phyloP scores from a whole-genome alignment of 495 filamentous ascomycete genomes.

The Beverwykella pulmonaria region DNA sequence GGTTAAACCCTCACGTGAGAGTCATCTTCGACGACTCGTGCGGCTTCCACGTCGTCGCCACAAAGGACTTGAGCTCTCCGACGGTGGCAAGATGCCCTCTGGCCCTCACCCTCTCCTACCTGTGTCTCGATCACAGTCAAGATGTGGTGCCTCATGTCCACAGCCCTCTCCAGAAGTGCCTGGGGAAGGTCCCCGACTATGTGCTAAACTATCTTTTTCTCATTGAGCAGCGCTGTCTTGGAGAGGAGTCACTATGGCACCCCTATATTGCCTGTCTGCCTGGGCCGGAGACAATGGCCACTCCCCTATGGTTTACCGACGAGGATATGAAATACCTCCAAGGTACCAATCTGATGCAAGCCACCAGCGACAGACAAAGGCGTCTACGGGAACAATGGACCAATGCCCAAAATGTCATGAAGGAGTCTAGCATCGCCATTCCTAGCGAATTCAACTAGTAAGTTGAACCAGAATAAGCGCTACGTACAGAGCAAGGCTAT shows the following conservation, averaged over 20 bases:
- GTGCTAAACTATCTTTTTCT: conserved; percentile 56
- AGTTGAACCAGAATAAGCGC: conserved; percentile 32
- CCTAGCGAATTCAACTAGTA: not conserved
- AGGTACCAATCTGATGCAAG: conserved; percentile 61
- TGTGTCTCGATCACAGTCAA: conserved; percentile 46
- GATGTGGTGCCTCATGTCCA: conserved; percentile 39
- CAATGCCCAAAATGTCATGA: conserved; percentile 45
- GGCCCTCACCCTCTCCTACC: conserved; percentile 55
- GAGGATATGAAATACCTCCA: conserved; percentile 61
- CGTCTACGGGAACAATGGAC: conserved; percentile 58
- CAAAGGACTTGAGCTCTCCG: conserved; percentile 34
- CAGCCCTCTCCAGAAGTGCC: conserved; percentile 15
- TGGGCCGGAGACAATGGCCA: conserved; percentile 55
- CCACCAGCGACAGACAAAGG: conserved; percentile 49
- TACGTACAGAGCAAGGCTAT: conserved; percentile 40
- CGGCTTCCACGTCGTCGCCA: conserved; percentile 55
- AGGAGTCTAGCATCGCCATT: conserved; percentile 44
- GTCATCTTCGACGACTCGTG: conserved; percentile 3
- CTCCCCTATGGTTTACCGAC: conserved; percentile 60
- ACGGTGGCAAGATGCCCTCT: conserved; percentile 45
- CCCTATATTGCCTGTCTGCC: conserved; percentile 65
- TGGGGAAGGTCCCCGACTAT: conserved; percentile 11
- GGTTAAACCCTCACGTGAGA: conserved; percentile 20
- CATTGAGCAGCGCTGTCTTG: conserved; percentile 58
- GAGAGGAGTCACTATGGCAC: conserved; percentile 59